Base-by-base conservation (phyloP, 2,329 filamentous ascomycete species). In the Pseudocercospora fijiensis region DNA sequence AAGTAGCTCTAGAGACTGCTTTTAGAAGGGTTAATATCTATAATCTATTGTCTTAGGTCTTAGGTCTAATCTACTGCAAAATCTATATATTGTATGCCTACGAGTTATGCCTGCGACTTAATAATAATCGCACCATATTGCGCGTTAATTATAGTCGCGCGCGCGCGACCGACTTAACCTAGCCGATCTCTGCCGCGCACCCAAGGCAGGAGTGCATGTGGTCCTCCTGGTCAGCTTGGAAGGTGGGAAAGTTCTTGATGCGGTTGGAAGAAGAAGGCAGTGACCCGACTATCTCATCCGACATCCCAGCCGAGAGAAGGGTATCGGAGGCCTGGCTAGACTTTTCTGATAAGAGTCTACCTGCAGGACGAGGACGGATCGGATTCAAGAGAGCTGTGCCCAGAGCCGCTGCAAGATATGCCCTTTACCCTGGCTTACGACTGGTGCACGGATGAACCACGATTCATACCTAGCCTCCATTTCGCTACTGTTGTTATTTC, bases 201-300 rank as follows among this genome's bases (percentile, higher is more conserved):
- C 67, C 67, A 10, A 26, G 62, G 18, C 70, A 71, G 58, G 70
- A 71, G 22, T 70, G 67, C 30, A 64, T 70, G 62, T 71, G 67
- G 65, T 65, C 58, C 3, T 68, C 65, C 2, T 71, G 68, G 69
- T 66, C 65, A 5, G 69, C 70, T 8, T 72, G 68, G 67, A 71
- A 72, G 33, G 65, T 71, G 11, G 68, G 69, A 18, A 70, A 68
- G 47, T 72, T 69, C 57, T 49, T 71, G 33, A 58, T 70, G 57
- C 58, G 63, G 5, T 49, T 69, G 0, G 69, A 70, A 62, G 70
- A 69, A 57, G 66, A 65, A 49, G 58, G 57, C 1, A 56, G 41
- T 7, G 63, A 66, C n/a, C 57, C 66, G 16, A 62, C 55, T 11
- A 60, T 30, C 18, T 60, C 63, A 3, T 57, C 64, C 6, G 69